Evolutionary conservation across 169 alveolate species (phyloP).

Genomic region (Miamiensis avidus): DNA sequence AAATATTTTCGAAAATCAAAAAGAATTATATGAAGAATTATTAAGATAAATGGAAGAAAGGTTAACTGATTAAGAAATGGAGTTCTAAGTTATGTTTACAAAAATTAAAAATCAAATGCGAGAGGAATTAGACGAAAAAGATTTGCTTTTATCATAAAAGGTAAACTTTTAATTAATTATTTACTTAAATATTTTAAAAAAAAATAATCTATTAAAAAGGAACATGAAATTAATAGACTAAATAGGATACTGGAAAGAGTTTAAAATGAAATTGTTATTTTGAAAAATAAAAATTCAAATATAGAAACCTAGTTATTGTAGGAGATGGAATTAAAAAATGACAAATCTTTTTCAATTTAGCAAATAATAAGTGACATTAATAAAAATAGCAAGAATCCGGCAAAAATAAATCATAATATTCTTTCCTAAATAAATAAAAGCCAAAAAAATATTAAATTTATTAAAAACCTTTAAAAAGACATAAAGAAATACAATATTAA

Average conservation of each 20-base stretch:
- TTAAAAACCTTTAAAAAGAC: background rate
- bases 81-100: too few relatives aligned
- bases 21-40: background rate
- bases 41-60: background rate
- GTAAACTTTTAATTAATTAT: too few relatives aligned
- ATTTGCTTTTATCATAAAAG: background rate
- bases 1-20: too few relatives aligned
- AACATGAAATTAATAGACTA: background rate
- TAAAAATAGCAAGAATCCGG: background rate
- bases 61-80: background rate
- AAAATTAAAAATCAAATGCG: too few relatives aligned
- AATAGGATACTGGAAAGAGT: background rate
- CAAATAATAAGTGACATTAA: too few relatives aligned
- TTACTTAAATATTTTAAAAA: too few relatives aligned
- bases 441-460: background rate
- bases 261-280: background rate
- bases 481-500: too few relatives aligned
- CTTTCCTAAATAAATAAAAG: background rate
- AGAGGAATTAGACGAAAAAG: background rate
- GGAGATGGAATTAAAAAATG: background rate
- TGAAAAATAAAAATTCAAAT: background rate
- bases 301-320: background rate
- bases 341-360: background rate
- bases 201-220: background rate
- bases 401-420: too few relatives aligned